phyloP scores from a whole-genome alignment of 495 filamentous ascomycete species.

The Thermothielavioides terrestris region DNA sequence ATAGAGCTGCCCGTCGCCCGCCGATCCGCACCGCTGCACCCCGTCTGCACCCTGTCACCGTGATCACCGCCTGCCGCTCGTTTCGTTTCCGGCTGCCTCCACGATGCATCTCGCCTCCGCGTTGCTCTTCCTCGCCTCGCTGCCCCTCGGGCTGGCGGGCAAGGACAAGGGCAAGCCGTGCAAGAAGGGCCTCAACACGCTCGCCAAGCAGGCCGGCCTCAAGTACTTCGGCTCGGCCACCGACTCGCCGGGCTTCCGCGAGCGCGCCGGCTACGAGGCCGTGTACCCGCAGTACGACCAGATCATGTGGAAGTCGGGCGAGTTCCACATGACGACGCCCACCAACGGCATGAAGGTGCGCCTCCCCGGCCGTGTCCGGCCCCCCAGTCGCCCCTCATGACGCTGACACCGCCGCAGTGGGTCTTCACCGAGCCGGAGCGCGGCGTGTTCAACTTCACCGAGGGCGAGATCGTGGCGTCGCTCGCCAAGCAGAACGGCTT shows the following conservation, averaged over 20 bases:
- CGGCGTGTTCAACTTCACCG: conserved; percentile 45
- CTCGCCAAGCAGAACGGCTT: conserved; percentile 36
- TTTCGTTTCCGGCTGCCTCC: no score
- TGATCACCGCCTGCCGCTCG: no score
- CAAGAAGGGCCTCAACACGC: conserved; percentile 22
- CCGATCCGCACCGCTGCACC: no score
- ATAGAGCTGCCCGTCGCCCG: no score
- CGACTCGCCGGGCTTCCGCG: conserved; percentile 34
- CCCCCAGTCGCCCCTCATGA: background rate
- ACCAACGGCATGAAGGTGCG: conserved; percentile 42
- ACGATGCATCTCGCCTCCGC: conserved; percentile 15
- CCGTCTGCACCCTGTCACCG: background rate
- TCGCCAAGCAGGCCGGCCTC: conserved; percentile 35
- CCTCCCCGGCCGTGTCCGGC: no score
- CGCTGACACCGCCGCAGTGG: conserved; percentile 26
- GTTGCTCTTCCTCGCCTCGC: conserved; percentile 8
- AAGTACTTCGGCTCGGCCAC: conserved; percentile 45
- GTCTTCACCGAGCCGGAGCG: conserved; percentile 40
- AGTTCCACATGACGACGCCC: conserved; percentile 47
- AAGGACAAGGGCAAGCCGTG: conserved; percentile 1
- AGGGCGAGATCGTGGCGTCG: conserved; percentile 44
- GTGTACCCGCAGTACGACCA: conserved; percentile 24
- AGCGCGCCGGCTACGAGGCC: conserved; percentile 24
- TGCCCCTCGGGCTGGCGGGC: conserved; percentile 9
- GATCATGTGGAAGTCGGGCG: conserved; percentile 35